Evolutionary conservation across 2,329 filamentous ascomycete genomes (phyloP), one percentile per base, ranked within the genome.

Genomic region (Cordyceps pruinosa): DNA sequence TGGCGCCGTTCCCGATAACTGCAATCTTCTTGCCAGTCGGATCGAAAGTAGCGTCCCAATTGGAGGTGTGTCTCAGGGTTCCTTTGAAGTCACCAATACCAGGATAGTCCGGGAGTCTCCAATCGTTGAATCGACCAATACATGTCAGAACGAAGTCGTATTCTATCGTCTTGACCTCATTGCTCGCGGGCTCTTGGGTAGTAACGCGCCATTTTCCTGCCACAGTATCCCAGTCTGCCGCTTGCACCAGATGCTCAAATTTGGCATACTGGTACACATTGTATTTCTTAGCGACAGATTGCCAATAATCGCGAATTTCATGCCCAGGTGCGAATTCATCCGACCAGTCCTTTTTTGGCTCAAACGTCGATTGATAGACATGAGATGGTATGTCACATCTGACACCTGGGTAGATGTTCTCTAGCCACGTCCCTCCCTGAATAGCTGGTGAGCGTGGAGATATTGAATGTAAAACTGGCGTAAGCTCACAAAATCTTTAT

Each of bases 241-340:
- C 75, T 3, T 79, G 71, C 1, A 89, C 80, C n/a, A 75, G 75
- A 25, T 81, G 81, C 9, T 76, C 71, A 10, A 85, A 74, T 56
- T 78, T 77, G 1, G 83, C 70, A 53, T 81, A 77, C 34, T 80
- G 73, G 65, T 88, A 85, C 2, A 89, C 80, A 55, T 84, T 76
- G 66, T 88, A 79, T 62, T 89, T 87, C 8, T 73, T 72, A 0
- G 86, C 85, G 3, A 87, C 68, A 0, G 69, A 68, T 62, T 87
- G 77, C 83, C 85, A 85, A 65, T 90, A 90, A 17, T 81, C 76
- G 7, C 77, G 72, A 58, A 90, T 90, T 67, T 90, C 87, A 4
- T 72, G 66, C 0, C 86, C 86, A 37, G 82, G 80, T 0, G 86
- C 81, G 64, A 88, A 90, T 59, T 84, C 77, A 62, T 88, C 83